phyloP scores from a whole-genome alignment of 768 basidiomycete genomes.

The Xanthoconium stramineum region DNA sequence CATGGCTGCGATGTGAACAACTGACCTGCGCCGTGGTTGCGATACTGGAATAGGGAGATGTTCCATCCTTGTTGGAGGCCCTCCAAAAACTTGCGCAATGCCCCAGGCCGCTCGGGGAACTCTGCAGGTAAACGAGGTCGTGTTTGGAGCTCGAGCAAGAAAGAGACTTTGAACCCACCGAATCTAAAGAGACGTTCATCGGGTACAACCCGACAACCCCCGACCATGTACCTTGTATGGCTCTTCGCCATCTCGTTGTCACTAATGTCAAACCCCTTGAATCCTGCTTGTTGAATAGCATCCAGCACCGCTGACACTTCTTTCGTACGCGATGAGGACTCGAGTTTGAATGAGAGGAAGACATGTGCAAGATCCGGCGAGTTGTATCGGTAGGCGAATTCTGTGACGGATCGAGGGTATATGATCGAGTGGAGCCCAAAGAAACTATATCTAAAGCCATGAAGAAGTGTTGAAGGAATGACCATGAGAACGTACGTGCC shows the following conservation, averaged over 20 bases:
- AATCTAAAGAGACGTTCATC: constrained; percentile 92
- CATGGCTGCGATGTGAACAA: constrained; percentile 8
- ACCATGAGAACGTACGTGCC: constrained; percentile 61
- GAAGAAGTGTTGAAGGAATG: background rate
- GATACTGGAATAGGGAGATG: constrained; percentile 95
- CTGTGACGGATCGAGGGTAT: constrained; percentile 89
- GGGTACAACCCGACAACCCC: constrained; percentile 71
- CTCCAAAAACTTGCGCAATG: constrained; percentile 84
- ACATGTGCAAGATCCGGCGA: constrained; percentile 74
- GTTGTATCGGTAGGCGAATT: constrained; percentile 92
- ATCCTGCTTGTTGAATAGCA: constrained; percentile 61
- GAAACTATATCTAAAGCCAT: constrained; percentile 54
- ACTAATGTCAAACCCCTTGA: constrained; percentile 87
- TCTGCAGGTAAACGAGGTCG: constrained; percentile 43
- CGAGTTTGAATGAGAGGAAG: constrained; percentile 86
- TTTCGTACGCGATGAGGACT: constrained; percentile 45
- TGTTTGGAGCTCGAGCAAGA: background rate
- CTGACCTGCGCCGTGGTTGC: constrained; percentile 94
- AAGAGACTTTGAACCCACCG: constrained; percentile 50
- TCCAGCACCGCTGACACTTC: constrained; percentile 67
- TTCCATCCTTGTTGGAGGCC: constrained; percentile 87
- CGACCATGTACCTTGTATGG: constrained; percentile 93
- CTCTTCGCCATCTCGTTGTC: constrained; percentile 95
- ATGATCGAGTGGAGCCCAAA: constrained; percentile 82
- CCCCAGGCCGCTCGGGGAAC: constrained; percentile 93